Base-by-base conservation (phyloP, 2,329 filamentous ascomycete species). In the Penicillium sp. region DNA sequence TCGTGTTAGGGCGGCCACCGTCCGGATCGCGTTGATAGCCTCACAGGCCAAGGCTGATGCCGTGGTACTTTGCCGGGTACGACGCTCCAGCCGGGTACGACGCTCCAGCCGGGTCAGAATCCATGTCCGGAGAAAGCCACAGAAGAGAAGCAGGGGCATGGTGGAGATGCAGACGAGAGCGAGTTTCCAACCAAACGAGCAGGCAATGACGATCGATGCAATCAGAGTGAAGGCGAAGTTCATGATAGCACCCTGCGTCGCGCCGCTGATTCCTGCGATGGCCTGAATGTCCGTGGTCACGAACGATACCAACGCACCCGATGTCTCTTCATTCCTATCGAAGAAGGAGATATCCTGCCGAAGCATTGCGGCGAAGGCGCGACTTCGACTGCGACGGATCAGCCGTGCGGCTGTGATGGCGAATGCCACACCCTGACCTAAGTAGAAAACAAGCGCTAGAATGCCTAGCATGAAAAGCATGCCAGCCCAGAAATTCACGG, bases 251-350 rank as follows among this genome's bases (percentile, higher is more conserved):
- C 45, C 45, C 7, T 28, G 45, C 6, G 45, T 49, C 15, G 45
- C 26, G 7, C 45, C 45, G 15, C 45, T 49, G 15, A 49, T 28
- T 49, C 45, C 45, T 9, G 26, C 49, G 70, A 72, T n/a, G 67
- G 70, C 50, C 65, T 67, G n/a, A 68, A 22, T 24, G 71, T 59
- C 79, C 1, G 85, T 78, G 0, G 82, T 84, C 24, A 80, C 76
- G 53, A 85, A 84, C 1, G 79, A 77, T 42, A 77, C 26, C 7
- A 49, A 19, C 19, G 24, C 45, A 10, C 15, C 26, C 6, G 45
- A 28, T 1, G 26, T 30, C 26, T 28, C 26, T 12, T n/a, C 8
- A 12, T 45, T 45, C 22, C 42, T 26, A 17, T 49, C 45, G 9
- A 49, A 49, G 45, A 28, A 49, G 15, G 45, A 19, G 12, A 30